Evolutionary conservation across 257 asterid species (phyloP).

Genomic region (Nicotiana noctiflora): DNA sequence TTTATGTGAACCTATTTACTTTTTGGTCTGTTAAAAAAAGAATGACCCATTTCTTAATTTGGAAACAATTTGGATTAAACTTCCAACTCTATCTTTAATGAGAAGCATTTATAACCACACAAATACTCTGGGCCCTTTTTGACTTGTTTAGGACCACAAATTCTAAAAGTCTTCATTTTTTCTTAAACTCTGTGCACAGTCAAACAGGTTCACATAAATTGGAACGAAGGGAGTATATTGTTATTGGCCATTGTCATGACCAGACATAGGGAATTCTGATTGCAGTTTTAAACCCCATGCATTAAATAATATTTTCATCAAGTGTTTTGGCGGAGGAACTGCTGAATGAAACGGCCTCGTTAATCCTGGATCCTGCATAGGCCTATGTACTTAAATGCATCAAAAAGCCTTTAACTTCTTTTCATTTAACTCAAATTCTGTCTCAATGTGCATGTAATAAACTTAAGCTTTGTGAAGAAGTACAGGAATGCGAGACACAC

Average conservation of each 20-base stretch:
- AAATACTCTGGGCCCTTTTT: too few species aligned
- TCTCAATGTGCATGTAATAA: not conserved
- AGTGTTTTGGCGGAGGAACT: not conserved
- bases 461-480: not conserved
- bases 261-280: not conserved
- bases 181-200: too few species aligned
- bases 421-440: not conserved
- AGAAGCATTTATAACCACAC: too few species aligned
- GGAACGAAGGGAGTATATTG: not conserved
- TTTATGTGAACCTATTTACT: too few species aligned
- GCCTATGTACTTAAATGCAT: not conserved
- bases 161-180: too few species aligned
- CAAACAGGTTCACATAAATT: too few species aligned
- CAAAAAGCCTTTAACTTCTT: not conserved
- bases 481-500: not conserved
- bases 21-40: too few species aligned
- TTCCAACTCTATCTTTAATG: too few species aligned
- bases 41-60: too few species aligned
- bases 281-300: not conserved
- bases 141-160: too few species aligned
- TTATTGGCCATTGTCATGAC: not conserved
- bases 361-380: not conserved
- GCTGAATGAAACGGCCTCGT: not conserved
- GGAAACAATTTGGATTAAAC: too few species aligned
- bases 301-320: not conserved